Evolutionary conservation across 345 rosid species (phyloP), one percentile per base, ranked within the genome.

Genomic region (Eucalyptus victrix): DNA sequence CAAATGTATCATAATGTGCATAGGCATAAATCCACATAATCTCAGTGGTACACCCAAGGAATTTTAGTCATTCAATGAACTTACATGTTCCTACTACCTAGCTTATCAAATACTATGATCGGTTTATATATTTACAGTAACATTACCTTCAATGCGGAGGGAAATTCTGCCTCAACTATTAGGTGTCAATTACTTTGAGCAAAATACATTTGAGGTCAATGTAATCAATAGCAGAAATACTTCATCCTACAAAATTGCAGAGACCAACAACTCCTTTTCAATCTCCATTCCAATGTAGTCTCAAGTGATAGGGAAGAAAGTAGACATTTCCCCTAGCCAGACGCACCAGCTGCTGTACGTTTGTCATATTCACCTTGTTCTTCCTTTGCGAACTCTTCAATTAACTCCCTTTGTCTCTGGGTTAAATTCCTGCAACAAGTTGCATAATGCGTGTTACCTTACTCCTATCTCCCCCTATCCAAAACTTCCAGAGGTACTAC

Each of bases 361-460:
- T 92, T 96, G 18, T 92, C 94, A 40, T 83, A 91, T 88, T 96
- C 99, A 21, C 98, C 98, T 89, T 92, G 97, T 90, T 95, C 99
- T 94, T 96, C 99, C 93, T 96, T 98, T 30, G 94, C 94, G 86
- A 96, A 98, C 90, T 98, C 99, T 91, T 98, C 99, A 28, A 98
- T 94, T 91, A 98, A 92, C 90, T 98, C 97, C 0, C 97, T 97
- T 90, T 98, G 99, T 91, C 97, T 96, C 67, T 89, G 96, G 49
- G 97, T 96, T 90, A 98, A 90, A 87, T 92, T 95, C 90, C 99
- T 98, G 96, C 88, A 91, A 40, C 51, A 58, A 21, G 47, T 40
- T 21, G 85, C 85, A 40, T 21, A 21, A 40, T 40, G 85, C 47
- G 21, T 76, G 85, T 76, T 19, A 76, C 44, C 30, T 76, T 76